Conservation (phyloP, 768 basidiomycete genomes). For the Cyclocybe aegerita region DNA sequence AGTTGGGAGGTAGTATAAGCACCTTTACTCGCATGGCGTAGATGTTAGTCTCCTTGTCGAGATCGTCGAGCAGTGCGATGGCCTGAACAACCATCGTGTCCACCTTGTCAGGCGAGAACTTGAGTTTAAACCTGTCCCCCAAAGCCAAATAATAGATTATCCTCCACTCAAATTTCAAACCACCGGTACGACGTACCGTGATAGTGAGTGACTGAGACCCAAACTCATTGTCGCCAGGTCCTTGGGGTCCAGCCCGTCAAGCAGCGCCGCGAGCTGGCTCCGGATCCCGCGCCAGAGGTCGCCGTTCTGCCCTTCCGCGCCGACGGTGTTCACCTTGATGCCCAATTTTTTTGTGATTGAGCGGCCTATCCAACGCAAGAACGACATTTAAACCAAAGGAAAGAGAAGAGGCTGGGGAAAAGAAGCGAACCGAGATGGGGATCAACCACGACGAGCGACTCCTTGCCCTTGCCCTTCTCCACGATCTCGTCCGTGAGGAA, state of each 20-base stretch:
- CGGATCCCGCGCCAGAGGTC: slow-evolving; percentile 98
- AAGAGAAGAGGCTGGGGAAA: neutral
- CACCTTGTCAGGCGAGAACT: slow-evolving; percentile 99
- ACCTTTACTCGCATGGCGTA: slow-evolving; percentile 99
- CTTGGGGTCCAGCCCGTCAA: slow-evolving; percentile 90
- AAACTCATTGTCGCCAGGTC: slow-evolving; percentile 97
- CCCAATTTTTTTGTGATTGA: slow-evolving; percentile 93
- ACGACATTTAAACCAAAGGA: neutral
- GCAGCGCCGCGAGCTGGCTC: slow-evolving; percentile 77
- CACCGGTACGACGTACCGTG: slow-evolving; percentile 54
- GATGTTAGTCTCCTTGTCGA: slow-evolving; percentile 99
- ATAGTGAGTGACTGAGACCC: slow-evolving; percentile 95
- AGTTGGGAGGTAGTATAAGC: slow-evolving; percentile 14
- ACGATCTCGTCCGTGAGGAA: slow-evolving; percentile 86
- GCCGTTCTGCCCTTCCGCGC: slow-evolving; percentile 41
- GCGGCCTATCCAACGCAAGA: slow-evolving; percentile 45
- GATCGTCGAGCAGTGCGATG: slow-evolving; percentile 94
- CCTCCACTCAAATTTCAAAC: neutral
- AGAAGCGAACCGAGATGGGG: slow-evolving; percentile 76
- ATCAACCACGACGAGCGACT: slow-evolving; percentile 83
- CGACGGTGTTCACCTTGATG: slow-evolving; percentile 74
- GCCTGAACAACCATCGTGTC: slow-evolving; percentile 99
- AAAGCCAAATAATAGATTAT: neutral
- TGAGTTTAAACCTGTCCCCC: slow-evolving; percentile 85
- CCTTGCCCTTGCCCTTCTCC: slow-evolving; percentile 90